These are phyloP conservation scores for Chlorella variabilis DNA, from an alignment of 163 green algal genomes.

Conservation along the genomic window DNA sequence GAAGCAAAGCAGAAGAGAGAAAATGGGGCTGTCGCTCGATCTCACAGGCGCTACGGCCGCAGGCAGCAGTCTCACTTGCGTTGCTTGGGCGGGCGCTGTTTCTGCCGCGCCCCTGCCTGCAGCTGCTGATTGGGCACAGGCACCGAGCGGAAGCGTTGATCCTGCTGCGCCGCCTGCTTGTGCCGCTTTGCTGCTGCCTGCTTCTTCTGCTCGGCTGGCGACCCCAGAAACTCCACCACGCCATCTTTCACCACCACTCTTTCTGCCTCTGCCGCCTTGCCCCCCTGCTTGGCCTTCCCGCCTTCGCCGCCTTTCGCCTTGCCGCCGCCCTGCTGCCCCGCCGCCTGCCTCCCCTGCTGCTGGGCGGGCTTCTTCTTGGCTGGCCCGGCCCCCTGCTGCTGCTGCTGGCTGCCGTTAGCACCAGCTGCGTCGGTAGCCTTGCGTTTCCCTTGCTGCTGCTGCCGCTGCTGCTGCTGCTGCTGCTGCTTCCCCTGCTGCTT, in stretches of 20 bases:
- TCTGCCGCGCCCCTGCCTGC: not conserved
- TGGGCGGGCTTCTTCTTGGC: conserved; percentile 8
- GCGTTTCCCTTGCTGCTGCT: conserved; percentile 2
- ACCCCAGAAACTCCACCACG: conserved; percentile 37
- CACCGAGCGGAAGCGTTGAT: not conserved
- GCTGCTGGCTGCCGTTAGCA: not conserved
- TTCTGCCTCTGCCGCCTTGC: not conserved
- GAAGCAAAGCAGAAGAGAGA: too few species aligned
- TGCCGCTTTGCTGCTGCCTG: conserved; percentile 26
- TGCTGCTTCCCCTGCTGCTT: conserved; percentile 19
- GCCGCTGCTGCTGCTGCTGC: not conserved
- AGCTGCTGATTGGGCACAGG: conserved; percentile 3
- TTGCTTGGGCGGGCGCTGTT: conserved; percentile 4
- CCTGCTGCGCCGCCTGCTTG: not conserved
- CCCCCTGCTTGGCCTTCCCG: not conserved
- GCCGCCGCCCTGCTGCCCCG: conserved; percentile 2
- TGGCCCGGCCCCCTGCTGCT: not conserved
- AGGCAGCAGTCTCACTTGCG: not conserved
- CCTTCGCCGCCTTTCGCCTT: not conserved
- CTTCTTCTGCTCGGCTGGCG: conserved; percentile 5
- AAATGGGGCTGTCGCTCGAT: too few species aligned
- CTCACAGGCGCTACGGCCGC: too few species aligned
- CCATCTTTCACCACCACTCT: conserved; percentile 14
- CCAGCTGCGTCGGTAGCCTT: not conserved
- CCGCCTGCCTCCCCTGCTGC: not conserved